Evolutionary conservation across 495 filamentous ascomycete species (phyloP), one percentile per base, ranked within the genome.

Genomic region (Hypoxylon lienhwacheense): DNA sequence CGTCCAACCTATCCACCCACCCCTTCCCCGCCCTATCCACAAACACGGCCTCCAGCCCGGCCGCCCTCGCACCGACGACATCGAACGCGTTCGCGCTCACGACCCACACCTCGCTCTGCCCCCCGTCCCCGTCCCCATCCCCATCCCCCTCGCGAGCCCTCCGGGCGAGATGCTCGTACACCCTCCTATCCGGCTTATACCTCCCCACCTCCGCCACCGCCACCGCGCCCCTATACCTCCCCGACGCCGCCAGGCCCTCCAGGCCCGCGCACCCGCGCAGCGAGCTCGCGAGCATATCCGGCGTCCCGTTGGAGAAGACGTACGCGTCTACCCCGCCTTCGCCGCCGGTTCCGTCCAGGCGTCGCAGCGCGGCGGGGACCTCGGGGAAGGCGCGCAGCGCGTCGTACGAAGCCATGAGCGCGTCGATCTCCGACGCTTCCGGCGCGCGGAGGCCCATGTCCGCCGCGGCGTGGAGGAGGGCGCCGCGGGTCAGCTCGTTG

Each of bases 11-110:
- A 64, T 85, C 81, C 34, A 70, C 63, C 82, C 81, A 85, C 3
- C 69, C 80, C 60, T 45, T 70, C 0, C 77, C 74, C 5, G 55
- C 67, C 5, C 86, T 70, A 70, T 90, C 86, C 11, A 91, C 79
- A 84, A 89, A 92, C 7, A 78, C 81, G 12, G 85, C 80, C 54
- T 78, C 74, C 71, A 91, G 65, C 5, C 85, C 78, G 2, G 70
- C 68, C 5, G 65, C 63, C 42, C 69, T 69, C 7, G 79, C 77
- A 2, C 82, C 84, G 39, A 82, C 78, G n/a, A 89, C 72, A 64
- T 95, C 90, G 66, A 95, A 95, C 5, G 89, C 85, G 65, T 93
- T 96, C 5, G 81, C 78, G 56, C 81, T 88, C 14, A 93, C 76
- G 5, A 93, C 69, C 85, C 85, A 91, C 3, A 91, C 77, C 17